These are phyloP conservation scores for Chloromonas sp. DNA, from an alignment of 163 green algal genomes.

Conservation along the genomic window DNA sequence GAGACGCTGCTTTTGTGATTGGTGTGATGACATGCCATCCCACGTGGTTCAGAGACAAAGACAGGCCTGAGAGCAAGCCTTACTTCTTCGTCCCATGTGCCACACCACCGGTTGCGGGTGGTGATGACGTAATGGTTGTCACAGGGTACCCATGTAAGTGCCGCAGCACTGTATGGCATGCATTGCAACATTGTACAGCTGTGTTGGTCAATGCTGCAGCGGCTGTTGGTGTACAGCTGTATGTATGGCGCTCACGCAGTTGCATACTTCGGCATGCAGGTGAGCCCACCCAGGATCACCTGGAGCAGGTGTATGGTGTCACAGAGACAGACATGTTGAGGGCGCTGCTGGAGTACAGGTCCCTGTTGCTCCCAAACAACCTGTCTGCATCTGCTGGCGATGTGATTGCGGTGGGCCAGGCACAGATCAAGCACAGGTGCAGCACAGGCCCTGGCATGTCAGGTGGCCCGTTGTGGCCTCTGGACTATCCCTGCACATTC, in stretches of 20 bases:
- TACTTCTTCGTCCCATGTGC: constrained; percentile 9
- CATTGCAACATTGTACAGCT: no score
- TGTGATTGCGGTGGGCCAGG: constrained; percentile 2
- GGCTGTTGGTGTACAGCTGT: no score
- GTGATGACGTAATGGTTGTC: constrained; percentile 2
- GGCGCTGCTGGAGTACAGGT: constrained; percentile 2
- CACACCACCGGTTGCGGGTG: neutral
- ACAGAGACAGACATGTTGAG: neutral
- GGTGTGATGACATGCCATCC: constrained; percentile 1
- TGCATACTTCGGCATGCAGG: neutral
- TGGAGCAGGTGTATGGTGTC: constrained; percentile 1
- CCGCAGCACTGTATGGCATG: no score
- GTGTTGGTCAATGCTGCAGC: no score
- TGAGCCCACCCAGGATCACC: neutral
- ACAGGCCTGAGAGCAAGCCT: neutral
- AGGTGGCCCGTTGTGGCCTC: constrained; percentile 5
- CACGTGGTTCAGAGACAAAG: constrained; percentile 2
- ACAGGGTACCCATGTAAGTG: constrained; percentile 1
- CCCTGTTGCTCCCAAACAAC: constrained; percentile 2
- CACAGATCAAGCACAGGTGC: constrained; percentile 10
- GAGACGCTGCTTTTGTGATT: constrained; percentile 8
- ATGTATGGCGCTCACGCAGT: no score
- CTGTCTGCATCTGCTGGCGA: constrained; percentile 6
- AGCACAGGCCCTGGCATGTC: constrained; percentile 6
- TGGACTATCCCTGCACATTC: constrained; percentile 6